phyloP scores from a whole-genome alignment of 352 stramenopile species.

The Chloridella minuta region DNA sequence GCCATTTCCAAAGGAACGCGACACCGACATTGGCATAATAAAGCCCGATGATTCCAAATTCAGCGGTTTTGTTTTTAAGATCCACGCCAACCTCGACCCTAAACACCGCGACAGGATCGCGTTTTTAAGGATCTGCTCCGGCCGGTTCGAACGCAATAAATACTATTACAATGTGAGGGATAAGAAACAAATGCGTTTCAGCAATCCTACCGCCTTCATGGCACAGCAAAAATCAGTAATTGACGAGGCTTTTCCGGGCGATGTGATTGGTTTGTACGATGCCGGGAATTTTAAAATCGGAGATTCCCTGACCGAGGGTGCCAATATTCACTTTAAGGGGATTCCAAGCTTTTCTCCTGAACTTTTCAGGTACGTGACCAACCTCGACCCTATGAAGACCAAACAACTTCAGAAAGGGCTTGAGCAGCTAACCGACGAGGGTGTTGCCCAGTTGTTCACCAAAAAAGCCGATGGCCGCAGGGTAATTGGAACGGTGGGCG shows the following conservation, averaged over 20 bases:
- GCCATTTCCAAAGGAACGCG: conserved; percentile 24
- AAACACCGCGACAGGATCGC: conserved; percentile 38
- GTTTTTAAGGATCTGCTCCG: conserved; percentile 37
- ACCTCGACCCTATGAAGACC: background rate
- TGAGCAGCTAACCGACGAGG: background rate
- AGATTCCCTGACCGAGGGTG: conserved; percentile 25
- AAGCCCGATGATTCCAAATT: conserved; percentile 33
- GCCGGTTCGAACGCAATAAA: conserved; percentile 26
- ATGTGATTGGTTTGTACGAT: conserved; percentile 52
- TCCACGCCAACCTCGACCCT: conserved; percentile 30
- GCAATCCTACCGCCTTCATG: background rate
- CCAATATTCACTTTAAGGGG: background rate
- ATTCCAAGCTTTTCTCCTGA: background rate
- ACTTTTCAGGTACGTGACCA: background rate
- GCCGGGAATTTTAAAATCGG: conserved; percentile 36
- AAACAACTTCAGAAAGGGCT: background rate
- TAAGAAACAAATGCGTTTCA: background rate
- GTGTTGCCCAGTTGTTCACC: background rate
- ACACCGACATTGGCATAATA: conserved; percentile 21
- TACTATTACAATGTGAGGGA: background rate
- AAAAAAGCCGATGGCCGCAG: background rate
- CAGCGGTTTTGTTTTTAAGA: conserved; percentile 48
- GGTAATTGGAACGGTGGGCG: background rate
- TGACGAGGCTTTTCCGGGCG: conserved; percentile 34
- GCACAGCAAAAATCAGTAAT: conserved; percentile 18